phyloP scores from a whole-genome alignment of 805 yeast species.

The Barnettozyma californica region DNA sequence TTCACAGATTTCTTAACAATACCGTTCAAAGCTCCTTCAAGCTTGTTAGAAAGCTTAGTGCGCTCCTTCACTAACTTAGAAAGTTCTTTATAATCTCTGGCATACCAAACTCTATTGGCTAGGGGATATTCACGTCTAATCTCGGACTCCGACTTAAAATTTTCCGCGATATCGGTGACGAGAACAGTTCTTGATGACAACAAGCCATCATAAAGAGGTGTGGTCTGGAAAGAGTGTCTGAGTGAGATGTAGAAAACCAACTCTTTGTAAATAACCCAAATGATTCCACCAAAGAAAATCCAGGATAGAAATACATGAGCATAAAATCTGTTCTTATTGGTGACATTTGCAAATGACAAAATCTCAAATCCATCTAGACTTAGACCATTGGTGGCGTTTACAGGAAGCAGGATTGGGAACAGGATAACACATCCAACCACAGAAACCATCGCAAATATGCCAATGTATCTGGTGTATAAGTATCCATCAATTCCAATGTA shows the following conservation, averaged over 20 bases:
- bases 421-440: conserved; percentile 47
- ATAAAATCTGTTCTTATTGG: conserved; percentile 55
- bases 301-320: conserved; percentile 77
- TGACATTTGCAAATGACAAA: conserved; percentile 58
- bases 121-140: conserved; percentile 60
- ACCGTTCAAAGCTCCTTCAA: conserved; percentile 61
- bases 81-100: conserved; percentile 57
- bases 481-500: conserved; percentile 74
- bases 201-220: conserved; percentile 67
- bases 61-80: conserved; percentile 56
- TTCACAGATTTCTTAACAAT: conserved; percentile 57
- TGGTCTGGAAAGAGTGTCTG: conserved; percentile 68
- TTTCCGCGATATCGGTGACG: conserved; percentile 54
- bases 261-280: conserved; percentile 68
- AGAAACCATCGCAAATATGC: conserved; percentile 48
- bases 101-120: conserved; percentile 53
- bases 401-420: conserved; percentile 69
- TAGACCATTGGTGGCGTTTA: conserved; percentile 67
- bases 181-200: conserved; percentile 68
- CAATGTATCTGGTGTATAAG: conserved; percentile 61
- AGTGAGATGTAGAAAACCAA: conserved; percentile 63
- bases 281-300: conserved; percentile 61
- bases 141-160: conserved; percentile 41
- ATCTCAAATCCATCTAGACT: conserved; percentile 54
- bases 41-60: conserved; percentile 50